A percentile compares a stretch with the other conserved stretches of the same genome.
Conservation (phyloP, 31 red algal genomes). For the Asparagopsis taxiformis region DNA sequence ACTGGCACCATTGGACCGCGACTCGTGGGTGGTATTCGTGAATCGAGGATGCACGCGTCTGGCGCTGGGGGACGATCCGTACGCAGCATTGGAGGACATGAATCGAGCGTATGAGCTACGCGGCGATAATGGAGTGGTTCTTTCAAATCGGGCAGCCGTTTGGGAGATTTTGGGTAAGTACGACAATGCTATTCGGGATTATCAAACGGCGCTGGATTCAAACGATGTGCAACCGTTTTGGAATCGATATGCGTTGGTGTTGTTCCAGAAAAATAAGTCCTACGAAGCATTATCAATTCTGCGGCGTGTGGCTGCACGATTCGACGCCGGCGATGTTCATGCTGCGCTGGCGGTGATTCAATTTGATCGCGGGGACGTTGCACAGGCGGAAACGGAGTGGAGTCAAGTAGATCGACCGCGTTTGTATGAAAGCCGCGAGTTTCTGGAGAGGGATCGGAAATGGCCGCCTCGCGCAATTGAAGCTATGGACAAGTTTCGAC, state of each 20-base stretch:
- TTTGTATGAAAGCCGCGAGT: slow-evolving; percentile 38
- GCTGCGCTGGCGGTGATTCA: slow-evolving; percentile 78
- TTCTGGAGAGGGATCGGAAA: slow-evolving; percentile 56
- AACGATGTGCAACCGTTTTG: slow-evolving; percentile 95
- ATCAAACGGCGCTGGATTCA: slow-evolving; percentile 66
- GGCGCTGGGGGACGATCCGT: slow-evolving; percentile 22
- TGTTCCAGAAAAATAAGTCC: slow-evolving; percentile 66
- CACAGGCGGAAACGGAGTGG: slow-evolving; percentile 85
- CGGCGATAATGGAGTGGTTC: slow-evolving; percentile 39
- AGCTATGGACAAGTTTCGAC: slow-evolving; percentile 65
- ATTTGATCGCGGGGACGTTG: slow-evolving; percentile 63
- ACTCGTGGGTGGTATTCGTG: slow-evolving; percentile 80
- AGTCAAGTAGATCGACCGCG: slow-evolving; percentile 71
- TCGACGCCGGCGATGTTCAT: slow-evolving; percentile 59
- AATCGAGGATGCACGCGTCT: slow-evolving; percentile 77
- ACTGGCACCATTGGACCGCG: slow-evolving; percentile 74
- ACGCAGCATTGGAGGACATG: slow-evolving; percentile 59
- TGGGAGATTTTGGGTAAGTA: slow-evolving; percentile 65
- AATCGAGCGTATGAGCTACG: slow-evolving; percentile 38
- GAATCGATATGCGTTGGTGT: slow-evolving; percentile 81
- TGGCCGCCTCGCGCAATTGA: slow-evolving; percentile 85
- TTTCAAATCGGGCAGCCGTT: slow-evolving; percentile 75
- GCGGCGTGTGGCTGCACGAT: slow-evolving; percentile 58
- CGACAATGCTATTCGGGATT: slow-evolving; percentile 83
- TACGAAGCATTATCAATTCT: slow-evolving; percentile 80